Evolutionary conservation across 352 stramenopile species (phyloP).

Genomic region (Pseudoperonospora humuli): DNA sequence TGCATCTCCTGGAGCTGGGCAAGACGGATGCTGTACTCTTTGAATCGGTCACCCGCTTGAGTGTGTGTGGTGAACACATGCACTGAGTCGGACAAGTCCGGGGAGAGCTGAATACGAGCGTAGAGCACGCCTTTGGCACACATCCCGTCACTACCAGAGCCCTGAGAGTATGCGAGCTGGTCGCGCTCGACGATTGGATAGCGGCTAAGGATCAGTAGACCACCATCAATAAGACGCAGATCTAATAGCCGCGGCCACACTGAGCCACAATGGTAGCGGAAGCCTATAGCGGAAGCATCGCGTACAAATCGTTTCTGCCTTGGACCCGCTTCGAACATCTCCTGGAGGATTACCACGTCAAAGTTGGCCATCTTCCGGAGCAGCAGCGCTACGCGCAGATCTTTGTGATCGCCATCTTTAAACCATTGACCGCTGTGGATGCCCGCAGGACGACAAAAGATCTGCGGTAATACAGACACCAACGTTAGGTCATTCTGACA

Average conservation of each 20-base stretch:
- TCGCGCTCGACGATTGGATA: conserved; percentile 71
- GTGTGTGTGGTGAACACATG: conserved; percentile 86
- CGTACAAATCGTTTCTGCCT: conserved; percentile 50
- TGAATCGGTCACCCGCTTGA: conserved; percentile 48
- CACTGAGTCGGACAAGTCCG: conserved; percentile 54
- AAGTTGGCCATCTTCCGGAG: conserved; percentile 66
- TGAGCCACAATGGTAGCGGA: conserved; percentile 68
- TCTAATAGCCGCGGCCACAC: conserved; percentile 55
- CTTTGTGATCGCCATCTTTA: conserved; percentile 60
- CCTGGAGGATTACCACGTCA: conserved; percentile 67
- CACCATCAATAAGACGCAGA: conserved; percentile 57
- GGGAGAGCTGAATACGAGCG: conserved; percentile 64
- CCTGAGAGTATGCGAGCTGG: conserved; percentile 46
- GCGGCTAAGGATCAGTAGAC: conserved; percentile 74
- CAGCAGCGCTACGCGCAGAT: conserved; percentile 55
- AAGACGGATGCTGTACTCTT: conserved; percentile 46
- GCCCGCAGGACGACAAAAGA: conserved; percentile 64
- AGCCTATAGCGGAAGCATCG: conserved; percentile 46
- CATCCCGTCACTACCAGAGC: conserved; percentile 57
- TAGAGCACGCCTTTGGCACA: conserved; percentile 75
- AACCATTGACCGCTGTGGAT: conserved; percentile 77
- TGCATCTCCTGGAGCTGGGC: conserved; percentile 58
- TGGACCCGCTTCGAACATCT: conserved; percentile 71
- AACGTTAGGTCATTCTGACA: not conserved
- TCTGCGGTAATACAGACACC: conserved; percentile 17